phyloP scores from a whole-genome alignment of 2,329 filamentous ascomycete species.

The Biscogniauxia sp. region DNA sequence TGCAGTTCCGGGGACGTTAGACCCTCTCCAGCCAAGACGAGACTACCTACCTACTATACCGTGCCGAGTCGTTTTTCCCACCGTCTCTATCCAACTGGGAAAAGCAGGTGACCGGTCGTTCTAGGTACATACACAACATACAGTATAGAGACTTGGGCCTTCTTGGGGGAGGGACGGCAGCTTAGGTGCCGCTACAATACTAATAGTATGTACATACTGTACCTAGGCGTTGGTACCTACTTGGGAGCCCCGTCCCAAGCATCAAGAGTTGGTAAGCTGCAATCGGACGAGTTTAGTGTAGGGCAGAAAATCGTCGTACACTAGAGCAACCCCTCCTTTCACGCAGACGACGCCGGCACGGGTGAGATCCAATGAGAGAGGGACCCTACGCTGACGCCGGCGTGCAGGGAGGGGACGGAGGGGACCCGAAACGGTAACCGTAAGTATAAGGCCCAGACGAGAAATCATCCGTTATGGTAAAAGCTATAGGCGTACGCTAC shows the following conservation, averaged over 20 bases:
- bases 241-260: neutral
- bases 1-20: conserved; percentile 28
- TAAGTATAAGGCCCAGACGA: conserved; percentile 5
- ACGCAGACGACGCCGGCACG: conserved; percentile 3
- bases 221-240: neutral
- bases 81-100: conserved; percentile 16
- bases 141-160: neutral
- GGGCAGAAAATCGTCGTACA: neutral
- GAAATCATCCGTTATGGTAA: conserved; percentile 17
- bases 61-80: conserved; percentile 14
- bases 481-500: conserved; percentile 13
- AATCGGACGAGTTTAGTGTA: neutral
- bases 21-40: conserved; percentile 31
- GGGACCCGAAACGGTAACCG: conserved; percentile 18
- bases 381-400: conserved; percentile 17
- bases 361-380: conserved; percentile 10
- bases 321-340: neutral
- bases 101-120: conserved; percentile 8
- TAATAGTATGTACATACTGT: neutral
- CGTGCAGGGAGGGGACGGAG: conserved; percentile 9
- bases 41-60: too few relatives aligned
- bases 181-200: neutral
- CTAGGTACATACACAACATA: conserved; percentile 2
- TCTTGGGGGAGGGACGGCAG: neutral
- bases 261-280: neutral